phyloP scores from a whole-genome alignment of 2,329 filamentous ascomycete species.

The Celoporthe dispersa region DNA sequence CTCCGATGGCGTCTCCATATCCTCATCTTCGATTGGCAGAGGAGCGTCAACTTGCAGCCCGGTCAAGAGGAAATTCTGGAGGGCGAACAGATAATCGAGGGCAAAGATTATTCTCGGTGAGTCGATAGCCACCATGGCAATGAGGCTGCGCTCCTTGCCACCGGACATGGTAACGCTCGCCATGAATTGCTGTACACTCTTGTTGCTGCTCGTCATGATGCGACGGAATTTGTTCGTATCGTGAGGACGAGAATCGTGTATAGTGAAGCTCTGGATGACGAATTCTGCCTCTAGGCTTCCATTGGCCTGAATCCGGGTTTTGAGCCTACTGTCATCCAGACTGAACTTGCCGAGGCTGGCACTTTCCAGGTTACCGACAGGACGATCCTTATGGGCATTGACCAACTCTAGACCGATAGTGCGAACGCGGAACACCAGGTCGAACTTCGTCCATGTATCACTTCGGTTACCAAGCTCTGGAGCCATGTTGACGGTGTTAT shows the following conservation, averaged over 20 bases:
- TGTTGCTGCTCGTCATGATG: constrained; percentile 97
- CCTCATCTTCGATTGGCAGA: constrained; percentile 48
- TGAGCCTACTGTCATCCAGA: constrained; percentile 88
- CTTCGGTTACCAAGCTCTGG: constrained; percentile 73
- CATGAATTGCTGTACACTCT: constrained; percentile 97
- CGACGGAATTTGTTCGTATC: constrained; percentile 96
- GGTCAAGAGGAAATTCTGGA: constrained; percentile 80
- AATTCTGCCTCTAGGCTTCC: constrained; percentile 91
- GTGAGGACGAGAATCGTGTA: constrained; percentile 84
- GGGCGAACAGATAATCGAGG: constrained; percentile 89
- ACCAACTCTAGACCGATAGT: constrained; percentile 89
- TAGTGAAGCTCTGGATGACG: constrained; percentile 91
- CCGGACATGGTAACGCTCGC: constrained; percentile 92
- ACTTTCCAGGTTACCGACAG: constrained; percentile 76
- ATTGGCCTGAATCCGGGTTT: constrained; percentile 91
- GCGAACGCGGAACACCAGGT: constrained; percentile 86
- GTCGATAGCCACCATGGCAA: constrained; percentile 91
- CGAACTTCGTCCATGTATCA: constrained; percentile 88
- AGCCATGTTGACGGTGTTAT: constrained; percentile 57
- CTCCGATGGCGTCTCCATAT: constrained; percentile 54
- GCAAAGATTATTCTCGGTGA: constrained; percentile 95
- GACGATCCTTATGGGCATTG: constrained; percentile 73
- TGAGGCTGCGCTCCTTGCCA: constrained; percentile 77
- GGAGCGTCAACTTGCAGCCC: constrained; percentile 71
- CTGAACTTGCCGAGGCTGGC: constrained; percentile 93